Evolutionary conservation across 768 basidiomycete genomes (phyloP).

Genomic region (Coprinopsis sp.): DNA sequence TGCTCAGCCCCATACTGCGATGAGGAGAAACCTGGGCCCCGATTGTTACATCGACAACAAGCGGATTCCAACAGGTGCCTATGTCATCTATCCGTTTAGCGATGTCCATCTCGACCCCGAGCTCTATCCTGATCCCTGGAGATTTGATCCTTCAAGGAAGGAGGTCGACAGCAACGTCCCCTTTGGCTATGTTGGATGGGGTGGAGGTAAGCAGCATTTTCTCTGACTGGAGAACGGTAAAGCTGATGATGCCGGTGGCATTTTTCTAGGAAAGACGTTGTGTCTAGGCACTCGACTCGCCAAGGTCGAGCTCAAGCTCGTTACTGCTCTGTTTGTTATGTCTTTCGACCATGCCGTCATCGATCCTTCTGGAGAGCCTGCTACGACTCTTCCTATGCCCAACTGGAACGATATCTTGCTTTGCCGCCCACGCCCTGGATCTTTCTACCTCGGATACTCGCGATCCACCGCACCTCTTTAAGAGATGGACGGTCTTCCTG

Average conservation of each 20-base stretch:
- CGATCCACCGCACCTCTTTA: conserved; percentile 33
- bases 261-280: conserved; percentile 52
- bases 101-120: conserved; percentile 71
- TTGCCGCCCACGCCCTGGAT: conserved; percentile 55
- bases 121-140: conserved; percentile 74
- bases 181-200: conserved; percentile 72
- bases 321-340: conserved; percentile 62
- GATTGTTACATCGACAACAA: conserved; percentile 66
- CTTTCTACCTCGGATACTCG: conserved; percentile 52
- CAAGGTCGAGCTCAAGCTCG: conserved; percentile 67
- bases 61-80: conserved; percentile 67
- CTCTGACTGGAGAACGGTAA: conserved; percentile 4
- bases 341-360: conserved; percentile 58
- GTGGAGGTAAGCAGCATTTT: conserved; percentile 54
- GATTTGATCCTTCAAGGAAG: conserved; percentile 61
- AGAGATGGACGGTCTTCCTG: no score
- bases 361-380: conserved; percentile 44
- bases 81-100: conserved; percentile 75
- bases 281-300: conserved; percentile 76
- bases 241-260: conserved; percentile 10
- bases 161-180: conserved; percentile 36
- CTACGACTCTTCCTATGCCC: conserved; percentile 47
- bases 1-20: conserved; percentile 75
- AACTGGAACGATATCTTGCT: conserved; percentile 77
- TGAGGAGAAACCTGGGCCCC: conserved; percentile 75